Base-by-base conservation (phyloP, 345 rosid genomes). In the Lenwebbia sp. region DNA sequence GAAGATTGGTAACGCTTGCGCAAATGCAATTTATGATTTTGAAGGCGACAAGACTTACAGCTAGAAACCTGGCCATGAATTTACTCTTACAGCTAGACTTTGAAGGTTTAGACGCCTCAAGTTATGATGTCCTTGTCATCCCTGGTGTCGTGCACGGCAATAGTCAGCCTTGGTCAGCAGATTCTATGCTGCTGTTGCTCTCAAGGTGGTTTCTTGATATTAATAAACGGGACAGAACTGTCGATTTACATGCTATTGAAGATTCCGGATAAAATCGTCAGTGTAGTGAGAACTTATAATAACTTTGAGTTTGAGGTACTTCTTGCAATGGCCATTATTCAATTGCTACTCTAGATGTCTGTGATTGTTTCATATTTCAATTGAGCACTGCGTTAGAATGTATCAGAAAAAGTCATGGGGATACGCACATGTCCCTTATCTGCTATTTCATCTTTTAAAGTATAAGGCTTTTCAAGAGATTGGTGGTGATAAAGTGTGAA, bases 21-120 rank as follows among this genome's bases (percentile, higher is more conserved):
- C 92, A 84, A 97, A 98, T 70, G 99, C 99, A 52, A 88, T 95
- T 86, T 98, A 95, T 88, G 96, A 94, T 89, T 97, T 95, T 86
- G 98, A 96, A 92, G 99, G 98, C 83, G 99, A 97, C 86, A 97
- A 94, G 85, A 95, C 99, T 82, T 97, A 96, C 92, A 96, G 96
- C 76, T 97, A 94, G 90, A 96, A 97, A 89, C 96, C 95, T 21
- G 96, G 99, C 83, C 94, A 95, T 91, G 83, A 87, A 85, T 97
- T 96, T 89, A 93, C 92, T 22, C 89, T 96, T 85, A 97, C 94
- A 41, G 93, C 95, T 82, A 1, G 62, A 87, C 85, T 95, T 89
- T 85, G 95, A 93, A 86, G 93, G 86, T 19, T 30, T 94, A 53
- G 88, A 92, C 82, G 92, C 92, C 86, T 90, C 96, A 0, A 88